A percentile compares a stretch with the other conserved stretches of the same genome.
phyloP scores from a whole-genome alignment of 1,284 basidiomycete genomes.

The Apiotrichum domesticum region DNA sequence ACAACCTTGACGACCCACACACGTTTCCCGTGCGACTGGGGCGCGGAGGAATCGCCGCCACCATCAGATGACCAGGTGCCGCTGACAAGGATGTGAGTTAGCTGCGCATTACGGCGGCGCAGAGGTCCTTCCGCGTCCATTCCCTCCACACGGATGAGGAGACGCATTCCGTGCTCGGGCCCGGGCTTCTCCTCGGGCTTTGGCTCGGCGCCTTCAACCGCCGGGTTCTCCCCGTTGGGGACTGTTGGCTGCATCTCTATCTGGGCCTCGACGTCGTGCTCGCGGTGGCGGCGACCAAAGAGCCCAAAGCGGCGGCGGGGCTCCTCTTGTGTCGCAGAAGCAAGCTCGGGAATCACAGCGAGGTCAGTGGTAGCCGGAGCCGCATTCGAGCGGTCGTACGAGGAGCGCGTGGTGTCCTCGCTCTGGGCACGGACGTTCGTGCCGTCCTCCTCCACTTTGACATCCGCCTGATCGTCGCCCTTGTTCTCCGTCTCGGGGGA shows the following conservation, averaged over 20 bases:
- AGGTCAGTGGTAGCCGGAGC: slow-evolving; percentile 17
- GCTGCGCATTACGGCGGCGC: slow-evolving; percentile 67
- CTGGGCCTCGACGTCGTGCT: slow-evolving; percentile 35
- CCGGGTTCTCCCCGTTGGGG: slow-evolving; percentile 30
- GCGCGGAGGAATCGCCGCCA: slow-evolving; percentile 9
- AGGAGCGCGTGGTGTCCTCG: slow-evolving; percentile 27
- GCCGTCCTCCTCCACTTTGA: slow-evolving; percentile 5
- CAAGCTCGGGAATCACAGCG: slow-evolving; percentile 27
- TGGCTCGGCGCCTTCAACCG: slow-evolving; percentile 35
- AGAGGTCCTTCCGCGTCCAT: slow-evolving; percentile 60
- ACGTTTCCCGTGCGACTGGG: slow-evolving; percentile 48
- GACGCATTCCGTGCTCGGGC: slow-evolving; percentile 61
- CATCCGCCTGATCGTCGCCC: slow-evolving; percentile 7
- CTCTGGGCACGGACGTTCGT: slow-evolving; percentile 1
- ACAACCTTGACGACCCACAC: slow-evolving; percentile 81
- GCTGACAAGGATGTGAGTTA: slow-evolving; percentile 77
- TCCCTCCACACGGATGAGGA: slow-evolving; percentile 68
- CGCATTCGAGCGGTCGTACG: slow-evolving; percentile 16
- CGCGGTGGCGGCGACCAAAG: slow-evolving; percentile 25
- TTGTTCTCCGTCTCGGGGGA: slow-evolving; percentile 14
- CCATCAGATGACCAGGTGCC: slow-evolving; percentile 53
- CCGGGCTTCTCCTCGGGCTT: slow-evolving; percentile 49
- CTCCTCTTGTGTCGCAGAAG: not conserved
- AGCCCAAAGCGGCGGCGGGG: slow-evolving; percentile 29
- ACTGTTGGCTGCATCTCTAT: slow-evolving; percentile 35